These are phyloP conservation scores for Capronia americana DNA, from an alignment of 2,329 filamentous ascomycete species.

Conservation along the genomic window DNA sequence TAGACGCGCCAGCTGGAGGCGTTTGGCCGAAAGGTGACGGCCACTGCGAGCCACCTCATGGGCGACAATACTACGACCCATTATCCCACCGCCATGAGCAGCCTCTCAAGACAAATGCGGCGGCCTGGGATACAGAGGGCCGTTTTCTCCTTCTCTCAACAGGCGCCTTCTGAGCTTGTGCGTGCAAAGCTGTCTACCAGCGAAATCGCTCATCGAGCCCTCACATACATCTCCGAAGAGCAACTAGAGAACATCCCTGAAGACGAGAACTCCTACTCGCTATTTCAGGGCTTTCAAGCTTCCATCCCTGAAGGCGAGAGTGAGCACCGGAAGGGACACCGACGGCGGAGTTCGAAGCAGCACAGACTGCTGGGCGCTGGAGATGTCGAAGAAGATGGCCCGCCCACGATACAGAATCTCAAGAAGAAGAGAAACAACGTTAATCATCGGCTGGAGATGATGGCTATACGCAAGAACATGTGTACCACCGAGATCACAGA, in stretches of 20 bases:
- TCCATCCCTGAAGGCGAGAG: slow-evolving; percentile 73
- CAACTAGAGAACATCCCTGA: slow-evolving; percentile 89
- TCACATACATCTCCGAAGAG: slow-evolving; percentile 88
- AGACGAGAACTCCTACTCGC: slow-evolving; percentile 81
- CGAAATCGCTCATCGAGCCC: slow-evolving; percentile 92
- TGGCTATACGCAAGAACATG: slow-evolving; percentile 95
- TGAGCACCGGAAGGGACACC: slow-evolving; percentile 71
- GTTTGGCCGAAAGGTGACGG: slow-evolving; percentile 92
- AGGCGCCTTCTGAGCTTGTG: slow-evolving; percentile 91
- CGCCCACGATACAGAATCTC: slow-evolving; percentile 73
- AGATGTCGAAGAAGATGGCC: slow-evolving; percentile 66
- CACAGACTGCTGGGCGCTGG: slow-evolving; percentile 72
- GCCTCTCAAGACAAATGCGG: slow-evolving; percentile 87
- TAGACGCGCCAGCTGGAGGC: slow-evolving; percentile 88
- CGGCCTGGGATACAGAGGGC: slow-evolving; percentile 83
- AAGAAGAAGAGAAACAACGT: slow-evolving; percentile 80
- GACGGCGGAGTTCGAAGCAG: slow-evolving; percentile 73
- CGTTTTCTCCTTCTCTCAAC: slow-evolving; percentile 88
- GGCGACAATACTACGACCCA: slow-evolving; percentile 65
- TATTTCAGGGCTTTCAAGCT: slow-evolving; percentile 96
- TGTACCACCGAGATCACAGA: slow-evolving; percentile 94
- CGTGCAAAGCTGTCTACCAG: slow-evolving; percentile 86
- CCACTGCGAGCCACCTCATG: slow-evolving; percentile 90
- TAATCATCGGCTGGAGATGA: slow-evolving; percentile 86
- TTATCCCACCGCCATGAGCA: slow-evolving; percentile 86